Evolutionary conservation across 1,139 yeast genomes (phyloP).

Genomic region (Candida sojae): DNA sequence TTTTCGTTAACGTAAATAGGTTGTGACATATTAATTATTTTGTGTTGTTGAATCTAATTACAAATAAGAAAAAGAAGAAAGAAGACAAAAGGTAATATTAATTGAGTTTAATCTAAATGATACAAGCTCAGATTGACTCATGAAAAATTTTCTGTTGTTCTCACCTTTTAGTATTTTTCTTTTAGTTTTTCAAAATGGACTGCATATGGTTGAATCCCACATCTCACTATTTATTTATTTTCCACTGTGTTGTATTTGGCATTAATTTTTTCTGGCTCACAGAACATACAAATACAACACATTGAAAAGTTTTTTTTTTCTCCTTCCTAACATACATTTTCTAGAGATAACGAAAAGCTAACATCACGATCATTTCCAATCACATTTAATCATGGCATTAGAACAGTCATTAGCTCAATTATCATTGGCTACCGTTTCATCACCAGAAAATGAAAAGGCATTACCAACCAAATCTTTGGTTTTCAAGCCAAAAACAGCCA

Average conservation of each 20-base stretch:
- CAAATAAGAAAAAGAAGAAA: neutral
- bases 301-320: slow-evolving; percentile 3
- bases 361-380: neutral
- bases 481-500: slow-evolving; percentile 90
- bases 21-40: slow-evolving; percentile 22
- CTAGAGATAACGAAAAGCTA: neutral
- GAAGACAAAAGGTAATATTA: neutral
- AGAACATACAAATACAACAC: neutral
- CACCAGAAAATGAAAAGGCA: slow-evolving; percentile 39
- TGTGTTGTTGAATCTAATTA: neutral
- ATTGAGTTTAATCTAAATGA: too few relatives aligned
- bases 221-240: neutral
- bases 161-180: neutral
- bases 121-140: neutral
- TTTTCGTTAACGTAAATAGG: slow-evolving; percentile 68
- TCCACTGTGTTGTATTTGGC: too few relatives aligned
- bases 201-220: neutral
- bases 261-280: neutral
- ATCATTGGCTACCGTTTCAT: slow-evolving; percentile 48
- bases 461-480: slow-evolving; percentile 70
- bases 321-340: neutral
- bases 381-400: slow-evolving; percentile 47
- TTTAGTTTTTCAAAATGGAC: neutral
- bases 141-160: neutral
- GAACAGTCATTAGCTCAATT: slow-evolving; percentile 62